A percentile compares a stretch with the other conserved stretches of the same genome.
phyloP scores from a whole-genome alignment of 805 yeast genomes.

The Pichia scutulata region DNA sequence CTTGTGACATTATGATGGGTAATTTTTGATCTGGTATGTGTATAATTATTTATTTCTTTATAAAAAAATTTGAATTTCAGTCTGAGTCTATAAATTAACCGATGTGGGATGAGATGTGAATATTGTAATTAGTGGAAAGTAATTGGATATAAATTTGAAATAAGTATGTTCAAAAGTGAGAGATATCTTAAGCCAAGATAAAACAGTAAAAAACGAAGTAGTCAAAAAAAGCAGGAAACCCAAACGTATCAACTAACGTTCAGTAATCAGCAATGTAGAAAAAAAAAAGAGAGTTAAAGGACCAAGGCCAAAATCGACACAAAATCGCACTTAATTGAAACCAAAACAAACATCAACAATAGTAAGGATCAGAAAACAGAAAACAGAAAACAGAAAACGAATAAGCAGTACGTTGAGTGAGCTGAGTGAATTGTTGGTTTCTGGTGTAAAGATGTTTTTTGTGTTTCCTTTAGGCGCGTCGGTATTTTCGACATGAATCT shows the following conservation, averaged over 20 bases:
- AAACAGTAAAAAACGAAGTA: neutral
- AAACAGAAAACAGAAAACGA: too few species aligned
- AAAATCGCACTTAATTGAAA: neutral
- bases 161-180: neutral
- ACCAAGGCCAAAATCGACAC: neutral
- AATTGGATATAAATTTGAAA: neutral
- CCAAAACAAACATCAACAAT: neutral
- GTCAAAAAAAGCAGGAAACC: neutral
- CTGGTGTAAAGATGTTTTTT: neutral
- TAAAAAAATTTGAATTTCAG: neutral
- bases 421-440: neutral
- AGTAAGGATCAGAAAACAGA: neutral
- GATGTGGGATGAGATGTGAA: neutral
- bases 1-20: conserved; percentile 2
- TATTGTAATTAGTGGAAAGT: neutral
- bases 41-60: too few species aligned
- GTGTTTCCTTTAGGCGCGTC: too few species aligned
- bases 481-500: neutral
- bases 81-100: neutral
- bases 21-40: neutral
- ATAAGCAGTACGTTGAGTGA: neutral
- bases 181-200: neutral
- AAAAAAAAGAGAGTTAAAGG: neutral
- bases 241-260: neutral
- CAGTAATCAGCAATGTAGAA: neutral